Evolutionary conservation across 2,329 filamentous ascomycete genomes (phyloP).

Genomic region (Alternaria viburni): DNA sequence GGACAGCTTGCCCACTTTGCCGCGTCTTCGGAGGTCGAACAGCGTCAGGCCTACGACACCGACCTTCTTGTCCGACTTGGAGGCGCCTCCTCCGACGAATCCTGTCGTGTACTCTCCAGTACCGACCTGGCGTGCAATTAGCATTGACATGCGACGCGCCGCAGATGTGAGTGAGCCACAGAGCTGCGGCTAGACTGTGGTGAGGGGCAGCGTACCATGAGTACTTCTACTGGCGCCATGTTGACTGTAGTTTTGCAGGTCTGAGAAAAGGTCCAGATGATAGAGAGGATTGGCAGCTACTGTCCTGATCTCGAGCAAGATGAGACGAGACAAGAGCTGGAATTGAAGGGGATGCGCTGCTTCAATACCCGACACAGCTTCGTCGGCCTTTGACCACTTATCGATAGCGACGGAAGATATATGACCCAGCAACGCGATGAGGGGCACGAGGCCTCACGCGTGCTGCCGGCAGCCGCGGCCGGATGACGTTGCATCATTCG

Average conservation of each 20-base stretch:
- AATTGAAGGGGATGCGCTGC: conserved; percentile 7
- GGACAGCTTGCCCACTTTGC: conserved; percentile 82
- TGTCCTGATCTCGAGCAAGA: neutral
- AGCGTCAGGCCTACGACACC: conserved; percentile 89
- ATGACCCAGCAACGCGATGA: conserved; percentile 25
- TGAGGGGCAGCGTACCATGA: conserved; percentile 50
- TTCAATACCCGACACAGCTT: conserved; percentile 17
- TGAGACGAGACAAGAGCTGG: conserved; percentile 2
- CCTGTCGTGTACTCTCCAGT: conserved; percentile 98
- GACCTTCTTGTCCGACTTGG: conserved; percentile 92
- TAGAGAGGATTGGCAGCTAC: conserved; percentile 9
- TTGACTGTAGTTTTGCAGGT: conserved; percentile 13
- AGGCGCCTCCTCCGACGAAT: conserved; percentile 83
- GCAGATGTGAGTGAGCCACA: conserved; percentile 3
- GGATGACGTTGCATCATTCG: conserved; percentile 20
- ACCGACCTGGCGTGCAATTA: conserved; percentile 64
- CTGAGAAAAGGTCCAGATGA: neutral
- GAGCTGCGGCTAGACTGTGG: neutral
- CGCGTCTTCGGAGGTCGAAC: conserved; percentile 85
- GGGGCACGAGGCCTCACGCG: conserved; percentile 31
- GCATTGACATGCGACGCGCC: neutral
- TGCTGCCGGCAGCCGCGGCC: conserved; percentile 42
- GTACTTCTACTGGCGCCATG: conserved; percentile 59
- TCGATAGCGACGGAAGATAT: conserved; percentile 38
- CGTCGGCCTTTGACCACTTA: conserved; percentile 28